These are phyloP conservation scores for Pleurotus salmoneostramineus DNA, from an alignment of 768 basidiomycete species.

Conservation along the genomic window DNA sequence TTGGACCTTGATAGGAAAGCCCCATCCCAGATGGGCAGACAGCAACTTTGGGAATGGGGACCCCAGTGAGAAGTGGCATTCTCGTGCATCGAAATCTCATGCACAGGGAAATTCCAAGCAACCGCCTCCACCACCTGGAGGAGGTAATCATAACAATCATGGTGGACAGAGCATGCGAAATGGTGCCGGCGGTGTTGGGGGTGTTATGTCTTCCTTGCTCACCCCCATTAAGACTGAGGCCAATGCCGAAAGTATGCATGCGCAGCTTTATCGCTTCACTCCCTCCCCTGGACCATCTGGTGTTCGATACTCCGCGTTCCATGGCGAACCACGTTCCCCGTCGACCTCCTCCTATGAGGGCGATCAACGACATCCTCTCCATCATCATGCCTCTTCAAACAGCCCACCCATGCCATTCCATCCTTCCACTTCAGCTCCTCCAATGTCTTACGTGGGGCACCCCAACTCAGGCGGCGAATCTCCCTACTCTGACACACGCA, in stretches of 20 bases:
- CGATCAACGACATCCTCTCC: constrained; percentile 26
- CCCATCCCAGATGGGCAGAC: constrained; percentile 85
- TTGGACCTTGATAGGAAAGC: constrained; percentile 53
- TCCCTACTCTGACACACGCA: constrained; percentile 34
- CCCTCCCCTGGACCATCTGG: constrained; percentile 50
- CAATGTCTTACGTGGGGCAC: constrained; percentile 20
- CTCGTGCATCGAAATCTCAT: constrained; percentile 67
- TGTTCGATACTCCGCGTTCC: constrained; percentile 50
- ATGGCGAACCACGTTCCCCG: constrained; percentile 38
- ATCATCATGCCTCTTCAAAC: constrained; percentile 18
- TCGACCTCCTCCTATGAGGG: constrained; percentile 32
- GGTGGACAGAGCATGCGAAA: constrained; percentile 20
- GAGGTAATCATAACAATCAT: constrained; percentile 19
- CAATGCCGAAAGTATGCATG: constrained; percentile 38
- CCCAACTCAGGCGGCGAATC: constrained; percentile 23
- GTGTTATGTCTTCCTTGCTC: constrained; percentile 40
- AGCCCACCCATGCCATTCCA: constrained; percentile 18
- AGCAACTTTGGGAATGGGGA: constrained; percentile 76
- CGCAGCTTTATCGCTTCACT: constrained; percentile 67
- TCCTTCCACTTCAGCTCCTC: constrained; percentile 20
- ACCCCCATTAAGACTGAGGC: constrained; percentile 71
- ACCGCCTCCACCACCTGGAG: constrained; percentile 27
- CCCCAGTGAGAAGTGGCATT: constrained; percentile 84
- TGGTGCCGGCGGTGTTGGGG: constrained; percentile 16
- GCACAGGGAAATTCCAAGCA: constrained; percentile 36